Conservation (phyloP, 306 rosid genomes). For the Begonia peltatifolia region DNA sequence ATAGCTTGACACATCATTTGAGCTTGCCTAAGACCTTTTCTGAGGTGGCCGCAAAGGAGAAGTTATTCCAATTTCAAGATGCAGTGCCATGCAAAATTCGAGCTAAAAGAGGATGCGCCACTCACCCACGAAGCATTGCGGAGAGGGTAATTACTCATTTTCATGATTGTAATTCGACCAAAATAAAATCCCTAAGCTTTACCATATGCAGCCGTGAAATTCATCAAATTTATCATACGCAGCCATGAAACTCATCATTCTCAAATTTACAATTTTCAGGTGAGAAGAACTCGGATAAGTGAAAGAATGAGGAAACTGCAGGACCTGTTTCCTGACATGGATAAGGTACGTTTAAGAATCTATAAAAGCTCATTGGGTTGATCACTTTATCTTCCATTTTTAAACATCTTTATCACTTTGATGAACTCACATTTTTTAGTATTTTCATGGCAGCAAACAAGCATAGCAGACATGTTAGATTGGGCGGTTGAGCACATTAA, state of each 20-base stretch:
- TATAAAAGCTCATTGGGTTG: not conserved
- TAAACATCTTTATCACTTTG: not conserved
- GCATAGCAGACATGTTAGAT: constrained; percentile 82
- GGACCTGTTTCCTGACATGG: constrained; percentile 66
- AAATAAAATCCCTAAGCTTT: too few relatives aligned
- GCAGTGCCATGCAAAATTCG: constrained; percentile 63
- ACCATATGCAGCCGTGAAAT: too few relatives aligned
- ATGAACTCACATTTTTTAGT: not conserved
- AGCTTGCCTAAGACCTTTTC: constrained; percentile 46
- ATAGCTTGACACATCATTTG: constrained; percentile 49
- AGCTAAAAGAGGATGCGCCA: constrained; percentile 89
- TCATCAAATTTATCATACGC: too few relatives aligned
- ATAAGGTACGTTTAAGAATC: constrained; percentile 39
- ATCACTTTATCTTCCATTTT: not conserved
- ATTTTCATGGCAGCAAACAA: constrained; percentile 51
- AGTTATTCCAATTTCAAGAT: constrained; percentile 40
- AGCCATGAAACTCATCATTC: too few relatives aligned
- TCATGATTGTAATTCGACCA: not conserved
- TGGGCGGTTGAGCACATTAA: constrained; percentile 58
- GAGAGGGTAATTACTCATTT: constrained; percentile 42
- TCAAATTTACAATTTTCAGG: constrained; percentile 19
- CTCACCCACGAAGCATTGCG: constrained; percentile 94
- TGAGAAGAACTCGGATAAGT: constrained; percentile 70
- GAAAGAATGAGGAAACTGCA: constrained; percentile 76
- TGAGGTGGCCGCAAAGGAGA: constrained; percentile 35